Evolutionary conservation across 164 flowering plant genomes (phyloP), one percentile per base, ranked within the genome.

Genomic region (Chloranthus sessilifolius): DNA sequence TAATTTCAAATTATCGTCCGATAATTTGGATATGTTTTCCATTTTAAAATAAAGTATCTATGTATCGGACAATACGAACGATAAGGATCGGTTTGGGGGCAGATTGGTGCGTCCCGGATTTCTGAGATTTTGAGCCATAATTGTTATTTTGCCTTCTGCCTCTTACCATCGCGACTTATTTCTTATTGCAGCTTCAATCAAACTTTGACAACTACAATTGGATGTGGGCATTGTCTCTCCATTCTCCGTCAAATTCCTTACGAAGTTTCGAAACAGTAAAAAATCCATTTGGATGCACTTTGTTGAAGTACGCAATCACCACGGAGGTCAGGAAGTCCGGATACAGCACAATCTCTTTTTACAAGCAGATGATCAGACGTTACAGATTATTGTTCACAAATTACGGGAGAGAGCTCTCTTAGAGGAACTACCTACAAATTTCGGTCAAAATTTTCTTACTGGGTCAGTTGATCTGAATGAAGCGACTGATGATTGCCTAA

Each of bases 171-270:
- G 22, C 35, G 26, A 9, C 33, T 50, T 50, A 7, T 17, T 16
- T 52, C 45, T n/a, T 40, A 6, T 8, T 33, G 26, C 49, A 52
- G 55, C 25, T 54, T 43, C 33, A 9, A 29, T 21, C 31, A 16
- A 11, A 44, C 7, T 30, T 43, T 54, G 58, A 14, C n/a, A n/a
- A 43, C 29, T 24, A 30, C 29, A 43, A n/a, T 54, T 54, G 30
- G 47, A 41, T 31, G 40, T 34, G 30, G 24, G 58, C 47, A 20
- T 54, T 9, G 41, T 34, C 40, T 54, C 23, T 30, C 24, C 22
- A 33, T 33, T 47, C 12, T 60, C 61, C 77, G 67, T 70, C 40
- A 63, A 41, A 51, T 15, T 15, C 22, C 44, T 52, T 60, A 49
- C 52, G 50, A 43, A 24, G 20, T 27, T 34, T 47, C n/a, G n/a